Evolutionary conservation across 768 basidiomycete genomes (phyloP).

Genomic region (Arthromyces matolae): DNA sequence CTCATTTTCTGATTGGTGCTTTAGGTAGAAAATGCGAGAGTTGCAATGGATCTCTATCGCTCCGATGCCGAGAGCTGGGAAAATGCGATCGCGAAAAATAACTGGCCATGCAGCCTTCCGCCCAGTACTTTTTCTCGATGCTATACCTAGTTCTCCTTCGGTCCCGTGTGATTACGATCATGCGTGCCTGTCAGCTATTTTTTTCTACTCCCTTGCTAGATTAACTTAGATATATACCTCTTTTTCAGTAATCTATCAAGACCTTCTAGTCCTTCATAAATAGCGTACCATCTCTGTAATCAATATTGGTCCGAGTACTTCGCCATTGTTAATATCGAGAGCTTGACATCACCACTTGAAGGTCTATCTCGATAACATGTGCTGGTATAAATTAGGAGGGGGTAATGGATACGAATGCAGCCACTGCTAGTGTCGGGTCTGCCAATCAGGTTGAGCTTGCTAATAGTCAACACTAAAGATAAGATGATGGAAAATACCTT

Average conservation of each 20-base stretch:
- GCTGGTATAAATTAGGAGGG: no score
- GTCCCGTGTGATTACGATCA: neutral
- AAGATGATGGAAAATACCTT: slow-evolving; percentile 39
- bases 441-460: slow-evolving; percentile 13
- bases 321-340: slow-evolving; percentile 5
- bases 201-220: neutral
- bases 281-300: slow-evolving; percentile 7
- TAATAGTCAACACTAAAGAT: slow-evolving; percentile 3
- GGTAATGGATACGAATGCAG: no score
- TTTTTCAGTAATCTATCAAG: neutral
- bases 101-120: slow-evolving; percentile 76
- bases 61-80: slow-evolving; percentile 70
- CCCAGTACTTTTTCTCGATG: slow-evolving; percentile 80
- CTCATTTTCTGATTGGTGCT: slow-evolving; percentile 8
- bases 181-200: neutral
- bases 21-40: slow-evolving; percentile 77
- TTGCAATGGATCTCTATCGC: slow-evolving; percentile 50
- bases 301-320: slow-evolving; percentile 5
- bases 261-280: slow-evolving; percentile 1
- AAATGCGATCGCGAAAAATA: slow-evolving; percentile 46
- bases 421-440: slow-evolving; percentile 41
- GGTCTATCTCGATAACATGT: no score
- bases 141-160: slow-evolving; percentile 44
- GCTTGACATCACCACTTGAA: no score
- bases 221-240: neutral